A percentile compares a stretch with the other conserved stretches of the same genome.
phyloP scores from a whole-genome alignment of 495 filamentous ascomycete species.

The Neurospora terricola region DNA sequence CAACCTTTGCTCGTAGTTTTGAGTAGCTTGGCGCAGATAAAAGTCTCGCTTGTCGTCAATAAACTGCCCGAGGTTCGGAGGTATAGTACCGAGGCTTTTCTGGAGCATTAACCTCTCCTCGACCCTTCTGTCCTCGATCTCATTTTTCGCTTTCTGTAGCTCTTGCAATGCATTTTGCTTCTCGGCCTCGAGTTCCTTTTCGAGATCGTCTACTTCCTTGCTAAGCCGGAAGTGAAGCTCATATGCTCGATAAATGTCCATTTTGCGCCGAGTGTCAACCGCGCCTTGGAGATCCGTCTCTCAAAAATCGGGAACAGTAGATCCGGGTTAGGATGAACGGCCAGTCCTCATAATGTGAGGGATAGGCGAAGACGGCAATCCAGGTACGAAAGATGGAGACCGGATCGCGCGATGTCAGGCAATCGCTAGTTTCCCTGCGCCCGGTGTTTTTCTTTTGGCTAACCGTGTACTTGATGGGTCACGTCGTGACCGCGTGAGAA shows the following conservation, averaged over 20 bases:
- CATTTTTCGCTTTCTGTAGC: not conserved
- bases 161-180: slow-evolving; percentile 1
- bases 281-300: not conserved
- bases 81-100: not conserved
- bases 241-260: not conserved
- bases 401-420: not conserved
- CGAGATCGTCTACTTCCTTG: not conserved
- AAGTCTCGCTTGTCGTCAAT: not conserved
- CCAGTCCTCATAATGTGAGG: not conserved
- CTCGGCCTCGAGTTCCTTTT: not conserved
- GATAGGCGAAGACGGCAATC: not conserved
- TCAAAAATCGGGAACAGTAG: not conserved
- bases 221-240: not conserved
- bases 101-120: not conserved
- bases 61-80: not conserved
- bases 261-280: not conserved
- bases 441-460: not conserved
- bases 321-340: not conserved
- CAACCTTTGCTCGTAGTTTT: not conserved
- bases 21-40: not conserved
- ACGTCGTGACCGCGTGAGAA: not conserved
- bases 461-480: not conserved
- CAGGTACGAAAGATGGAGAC: not conserved
- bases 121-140: not conserved
- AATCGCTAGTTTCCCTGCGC: not conserved